Evolutionary conservation across 2,329 filamentous ascomycete genomes (phyloP).

Genomic region (Chrysosporium queenslandicum): DNA sequence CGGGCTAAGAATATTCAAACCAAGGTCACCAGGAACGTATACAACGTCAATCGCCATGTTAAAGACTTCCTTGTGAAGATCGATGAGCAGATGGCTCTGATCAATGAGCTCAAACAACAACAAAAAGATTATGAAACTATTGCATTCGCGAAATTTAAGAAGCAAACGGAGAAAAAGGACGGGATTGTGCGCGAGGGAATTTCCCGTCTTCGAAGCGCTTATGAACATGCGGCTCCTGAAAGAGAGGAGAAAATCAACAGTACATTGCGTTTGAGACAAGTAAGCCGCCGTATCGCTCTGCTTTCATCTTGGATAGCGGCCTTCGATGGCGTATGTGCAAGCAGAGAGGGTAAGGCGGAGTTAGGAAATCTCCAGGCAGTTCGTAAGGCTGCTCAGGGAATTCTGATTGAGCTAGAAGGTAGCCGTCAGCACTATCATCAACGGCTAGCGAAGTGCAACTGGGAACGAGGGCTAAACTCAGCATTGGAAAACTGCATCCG

Average conservation of each 20-base stretch:
- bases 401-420: conserved; percentile 77
- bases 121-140: conserved; percentile 77
- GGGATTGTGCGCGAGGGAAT: conserved; percentile 66
- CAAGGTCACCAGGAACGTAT: conserved; percentile 97
- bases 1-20: conserved; percentile 99
- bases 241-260: conserved; percentile 66
- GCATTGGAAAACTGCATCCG: conserved; percentile 75
- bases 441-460: conserved; percentile 65
- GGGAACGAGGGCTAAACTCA: conserved; percentile 79
- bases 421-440: conserved; percentile 88
- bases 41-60: conserved; percentile 97
- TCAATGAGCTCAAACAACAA: conserved; percentile 88
- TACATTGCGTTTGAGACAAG: conserved; percentile 71
- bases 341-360: conserved; percentile 55
- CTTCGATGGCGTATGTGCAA: conserved; percentile 73
- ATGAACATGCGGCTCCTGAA: conserved; percentile 67
- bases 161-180: conserved; percentile 78
- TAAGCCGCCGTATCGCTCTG: conserved; percentile 74
- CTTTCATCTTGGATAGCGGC: conserved; percentile 89
- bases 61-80: conserved; percentile 99
- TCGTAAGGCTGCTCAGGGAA: conserved; percentile 78
- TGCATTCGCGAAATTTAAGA: conserved; percentile 81
- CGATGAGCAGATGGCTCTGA: conserved; percentile 93
- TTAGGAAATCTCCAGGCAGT: conserved; percentile 62
- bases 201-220: conserved; percentile 67